phyloP scores from a whole-genome alignment of 345 rosid genomes.

The Dimocarpus longan region DNA sequence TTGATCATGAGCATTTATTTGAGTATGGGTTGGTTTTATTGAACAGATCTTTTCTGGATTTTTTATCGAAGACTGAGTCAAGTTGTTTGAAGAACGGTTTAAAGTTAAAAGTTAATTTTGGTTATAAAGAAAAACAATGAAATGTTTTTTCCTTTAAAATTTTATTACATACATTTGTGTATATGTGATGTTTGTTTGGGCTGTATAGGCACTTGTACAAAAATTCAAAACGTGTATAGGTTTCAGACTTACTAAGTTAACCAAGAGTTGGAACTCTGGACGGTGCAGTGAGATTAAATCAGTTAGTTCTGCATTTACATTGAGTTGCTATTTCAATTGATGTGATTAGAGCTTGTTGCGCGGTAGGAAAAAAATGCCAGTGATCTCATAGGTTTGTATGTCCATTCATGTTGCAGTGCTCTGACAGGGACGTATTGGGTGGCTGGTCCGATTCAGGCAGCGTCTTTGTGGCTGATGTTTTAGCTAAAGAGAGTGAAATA shows the following conservation, averaged over 20 bases:
- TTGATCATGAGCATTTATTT: background rate
- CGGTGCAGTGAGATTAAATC: background rate
- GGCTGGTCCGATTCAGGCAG: constrained; percentile 81
- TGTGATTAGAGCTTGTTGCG: constrained; percentile 17
- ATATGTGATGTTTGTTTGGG: background rate
- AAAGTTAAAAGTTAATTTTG: background rate
- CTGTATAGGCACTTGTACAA: background rate
- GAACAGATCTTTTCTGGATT: background rate
- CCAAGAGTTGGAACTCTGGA: background rate
- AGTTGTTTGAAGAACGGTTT: background rate
- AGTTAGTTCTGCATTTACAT: background rate
- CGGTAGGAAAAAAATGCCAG: constrained; percentile 9
- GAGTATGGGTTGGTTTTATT: background rate
- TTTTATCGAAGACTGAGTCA: background rate
- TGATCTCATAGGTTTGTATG: constrained; percentile 25
- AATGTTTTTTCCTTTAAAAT: background rate
- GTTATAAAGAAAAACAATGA: background rate
- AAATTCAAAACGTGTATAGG: background rate
- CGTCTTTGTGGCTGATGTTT: constrained; percentile 59
- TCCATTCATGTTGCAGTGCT: constrained; percentile 47
- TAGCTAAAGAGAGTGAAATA: constrained; percentile 24
- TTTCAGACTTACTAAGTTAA: background rate
- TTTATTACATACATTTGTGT: background rate
- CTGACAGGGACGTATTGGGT: constrained; percentile 51
- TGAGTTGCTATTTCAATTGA: background rate